phyloP scores from a whole-genome alignment of 2,329 filamentous ascomycete species.

The Venturiaceae sp. region DNA sequence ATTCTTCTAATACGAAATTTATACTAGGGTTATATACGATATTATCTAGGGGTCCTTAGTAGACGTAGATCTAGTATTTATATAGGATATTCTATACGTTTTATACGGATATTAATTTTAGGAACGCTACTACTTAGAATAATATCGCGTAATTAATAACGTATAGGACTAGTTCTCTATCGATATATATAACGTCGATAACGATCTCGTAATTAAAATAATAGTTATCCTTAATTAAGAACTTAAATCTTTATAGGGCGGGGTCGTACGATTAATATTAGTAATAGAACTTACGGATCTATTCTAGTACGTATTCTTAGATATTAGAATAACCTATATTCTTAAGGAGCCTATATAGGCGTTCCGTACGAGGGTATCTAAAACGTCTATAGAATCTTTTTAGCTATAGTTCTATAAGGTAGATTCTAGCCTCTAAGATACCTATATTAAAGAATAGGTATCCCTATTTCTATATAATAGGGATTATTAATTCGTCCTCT shows the following conservation, averaged over 20 bases:
- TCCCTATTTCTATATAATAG: neutral
- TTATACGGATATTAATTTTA: too few relatives aligned
- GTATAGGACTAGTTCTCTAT: neutral
- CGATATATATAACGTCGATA: too few relatives aligned
- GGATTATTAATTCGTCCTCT: neutral
- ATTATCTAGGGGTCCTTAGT: neutral
- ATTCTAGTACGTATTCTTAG: neutral
- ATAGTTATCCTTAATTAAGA: neutral
- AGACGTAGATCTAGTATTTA: neutral
- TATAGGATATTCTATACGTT: neutral
- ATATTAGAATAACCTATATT: neutral
- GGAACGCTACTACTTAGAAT: neutral
- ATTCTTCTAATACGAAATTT: neutral
- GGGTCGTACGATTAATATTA: neutral
- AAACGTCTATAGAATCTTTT: neutral
- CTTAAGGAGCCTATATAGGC: neutral
- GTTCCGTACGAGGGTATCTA: neutral
- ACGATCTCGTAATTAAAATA: neutral
- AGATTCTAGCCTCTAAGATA: too few relatives aligned
- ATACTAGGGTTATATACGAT: neutral
- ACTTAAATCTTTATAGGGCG: neutral
- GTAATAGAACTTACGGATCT: neutral
- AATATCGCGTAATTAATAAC: neutral
- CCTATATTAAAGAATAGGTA: neutral
- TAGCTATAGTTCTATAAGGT: neutral